phyloP scores from a whole-genome alignment of 768 basidiomycete species.

The Leucocoprinus birnbaumii region DNA sequence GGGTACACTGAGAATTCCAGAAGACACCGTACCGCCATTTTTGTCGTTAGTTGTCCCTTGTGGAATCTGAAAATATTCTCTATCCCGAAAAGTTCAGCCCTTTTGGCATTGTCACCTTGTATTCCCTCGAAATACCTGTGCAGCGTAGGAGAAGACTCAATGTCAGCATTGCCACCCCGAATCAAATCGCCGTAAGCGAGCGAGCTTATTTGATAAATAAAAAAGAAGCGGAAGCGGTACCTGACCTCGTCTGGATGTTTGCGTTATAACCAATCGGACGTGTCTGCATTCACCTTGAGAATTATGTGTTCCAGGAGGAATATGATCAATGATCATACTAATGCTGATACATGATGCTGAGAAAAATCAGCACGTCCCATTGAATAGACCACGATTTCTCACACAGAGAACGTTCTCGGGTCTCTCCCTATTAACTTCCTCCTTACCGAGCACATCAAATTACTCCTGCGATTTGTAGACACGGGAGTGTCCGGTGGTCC shows the following conservation, averaged over 20 bases:
- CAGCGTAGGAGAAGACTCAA: background rate
- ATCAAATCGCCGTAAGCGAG: background rate
- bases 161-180: background rate
- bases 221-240: background rate
- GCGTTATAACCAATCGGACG: conserved; percentile 86
- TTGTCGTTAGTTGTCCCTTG: conserved; percentile 67
- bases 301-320: too few relatives aligned
- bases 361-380: too few relatives aligned
- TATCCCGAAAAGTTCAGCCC: conserved; percentile 83
- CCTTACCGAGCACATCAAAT: too few relatives aligned
- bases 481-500: too few relatives aligned
- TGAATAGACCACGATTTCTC: too few relatives aligned
- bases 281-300: too few relatives aligned
- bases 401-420: too few relatives aligned
- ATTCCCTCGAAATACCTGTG: conserved; percentile 77
- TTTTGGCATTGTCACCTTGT: conserved; percentile 69
- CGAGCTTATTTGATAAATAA: background rate
- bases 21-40: conserved; percentile 54
- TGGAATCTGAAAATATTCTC: conserved; percentile 84
- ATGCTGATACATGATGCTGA: too few relatives aligned
- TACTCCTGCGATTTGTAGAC: too few relatives aligned
- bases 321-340: too few relatives aligned
- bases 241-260: conserved; percentile 75
- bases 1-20: background rate
- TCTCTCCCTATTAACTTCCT: too few relatives aligned